Evolutionary conservation across 208 protist species (phyloP).

Genomic region (Trypanosoma scelopori): DNA sequence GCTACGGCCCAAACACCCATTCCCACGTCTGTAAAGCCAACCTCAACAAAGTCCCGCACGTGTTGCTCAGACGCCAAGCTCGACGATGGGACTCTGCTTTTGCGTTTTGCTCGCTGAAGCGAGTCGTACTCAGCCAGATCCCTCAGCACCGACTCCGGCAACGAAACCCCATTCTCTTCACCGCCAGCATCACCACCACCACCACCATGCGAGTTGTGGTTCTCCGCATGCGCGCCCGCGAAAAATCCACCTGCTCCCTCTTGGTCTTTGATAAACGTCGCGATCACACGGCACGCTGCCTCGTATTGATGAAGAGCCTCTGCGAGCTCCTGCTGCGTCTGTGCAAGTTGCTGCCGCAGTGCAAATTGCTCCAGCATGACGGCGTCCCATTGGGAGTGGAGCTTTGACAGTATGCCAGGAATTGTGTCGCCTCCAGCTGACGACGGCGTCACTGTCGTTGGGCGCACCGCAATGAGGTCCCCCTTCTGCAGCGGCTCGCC

Average conservation of each 20-base stretch:
- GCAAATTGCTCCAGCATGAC: slow-evolving; percentile 97
- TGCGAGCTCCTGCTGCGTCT: slow-evolving; percentile 94
- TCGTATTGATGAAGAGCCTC: slow-evolving; percentile 99
- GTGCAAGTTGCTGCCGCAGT: slow-evolving; percentile 93
- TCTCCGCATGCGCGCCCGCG: slow-evolving; percentile 16
- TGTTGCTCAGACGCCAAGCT: slow-evolving; percentile 20
- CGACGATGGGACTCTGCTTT: slow-evolving; percentile 3
- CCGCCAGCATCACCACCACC: slow-evolving; percentile 33
- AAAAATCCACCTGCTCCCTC: slow-evolving; percentile 25
- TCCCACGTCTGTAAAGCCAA: slow-evolving; percentile 6
- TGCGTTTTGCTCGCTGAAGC: slow-evolving; percentile 25
- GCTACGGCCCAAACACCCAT: slow-evolving; percentile 26
- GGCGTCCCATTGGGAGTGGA: slow-evolving; percentile 98
- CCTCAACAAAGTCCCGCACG: slow-evolving; percentile 22
- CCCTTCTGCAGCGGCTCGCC: slow-evolving; percentile 74
- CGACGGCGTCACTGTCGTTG: slow-evolving; percentile 10
- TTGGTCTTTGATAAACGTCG: slow-evolving; percentile 87
- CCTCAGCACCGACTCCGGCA: slow-evolving; percentile 35
- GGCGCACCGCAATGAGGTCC: slow-evolving; percentile 88
- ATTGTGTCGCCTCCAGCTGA: slow-evolving; percentile 50
- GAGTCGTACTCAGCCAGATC: slow-evolving; percentile 19
- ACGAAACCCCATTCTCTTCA: neutral
- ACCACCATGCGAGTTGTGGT: slow-evolving; percentile 13
- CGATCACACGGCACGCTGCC: slow-evolving; percentile 98
- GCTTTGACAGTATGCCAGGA: slow-evolving; percentile 91